Percentiles rank a stretch among this genome's conserved stretches.
Conservation (phyloP, 73 alveolate genomes). For the Stentor coeruleus region DNA sequence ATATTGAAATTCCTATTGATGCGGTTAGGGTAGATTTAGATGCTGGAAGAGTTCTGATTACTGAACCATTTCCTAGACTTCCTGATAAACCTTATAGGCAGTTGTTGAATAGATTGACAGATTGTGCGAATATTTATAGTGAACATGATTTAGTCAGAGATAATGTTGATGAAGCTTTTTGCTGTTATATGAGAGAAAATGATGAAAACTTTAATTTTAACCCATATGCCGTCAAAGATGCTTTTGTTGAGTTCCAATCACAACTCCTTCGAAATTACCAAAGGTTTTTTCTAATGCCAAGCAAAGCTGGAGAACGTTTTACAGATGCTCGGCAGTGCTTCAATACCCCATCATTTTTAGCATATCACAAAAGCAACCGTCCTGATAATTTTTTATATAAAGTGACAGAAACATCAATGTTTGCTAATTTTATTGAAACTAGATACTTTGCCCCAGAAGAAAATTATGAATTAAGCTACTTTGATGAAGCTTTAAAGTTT, state of each 20-base stretch:
- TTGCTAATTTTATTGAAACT: constrained; percentile 56
- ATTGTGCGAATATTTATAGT: constrained; percentile 19
- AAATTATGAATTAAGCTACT: constrained; percentile 6
- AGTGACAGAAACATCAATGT: constrained; percentile 59
- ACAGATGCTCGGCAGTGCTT: constrained; percentile 62
- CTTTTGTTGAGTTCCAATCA: constrained; percentile 55
- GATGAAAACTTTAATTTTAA: constrained; percentile 31
- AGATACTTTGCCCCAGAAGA: constrained; percentile 14
- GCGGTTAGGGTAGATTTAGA: constrained; percentile 54
- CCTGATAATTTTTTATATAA: constrained; percentile 40
- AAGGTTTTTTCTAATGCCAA: constrained; percentile 55
- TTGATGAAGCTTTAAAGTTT: constrained; percentile 27
- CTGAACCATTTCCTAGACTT: constrained; percentile 54
- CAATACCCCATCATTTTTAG: constrained; percentile 46
- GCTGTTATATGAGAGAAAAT: constrained; percentile 13
- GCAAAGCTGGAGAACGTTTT: constrained; percentile 39
- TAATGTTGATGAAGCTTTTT: constrained; percentile 48
- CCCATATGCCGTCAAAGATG: constrained; percentile 56
- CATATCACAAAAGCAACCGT: constrained; percentile 40
- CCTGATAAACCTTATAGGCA: constrained; percentile 49
- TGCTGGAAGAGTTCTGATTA: constrained; percentile 32
- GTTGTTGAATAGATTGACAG: constrained; percentile 31
- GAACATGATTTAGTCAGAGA: constrained; percentile 29
- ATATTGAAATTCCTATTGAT: constrained; percentile 60
- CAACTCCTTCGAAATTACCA: constrained; percentile 46